Percentiles rank a stretch among this genome's conserved stretches.
These are phyloP conservation scores for Salix koriyanagi DNA, from an alignment of 345 rosid species.

Conservation along the genomic window DNA sequence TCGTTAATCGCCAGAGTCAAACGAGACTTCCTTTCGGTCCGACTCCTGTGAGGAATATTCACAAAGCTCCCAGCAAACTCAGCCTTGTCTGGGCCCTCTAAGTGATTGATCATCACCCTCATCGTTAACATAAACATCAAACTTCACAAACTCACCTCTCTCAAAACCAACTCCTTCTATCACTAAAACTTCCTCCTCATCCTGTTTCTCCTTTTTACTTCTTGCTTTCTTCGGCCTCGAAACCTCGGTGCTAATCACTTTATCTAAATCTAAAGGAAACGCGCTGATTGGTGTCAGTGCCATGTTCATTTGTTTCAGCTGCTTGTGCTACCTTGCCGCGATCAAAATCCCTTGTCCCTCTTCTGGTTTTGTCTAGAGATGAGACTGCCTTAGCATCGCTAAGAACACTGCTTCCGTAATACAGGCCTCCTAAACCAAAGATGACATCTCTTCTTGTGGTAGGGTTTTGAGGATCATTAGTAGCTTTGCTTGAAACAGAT, in stretches of 20 bases:
- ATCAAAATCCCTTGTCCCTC: background rate
- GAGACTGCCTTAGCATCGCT: background rate
- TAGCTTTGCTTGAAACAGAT: background rate
- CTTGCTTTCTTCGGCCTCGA: conserved; percentile 12
- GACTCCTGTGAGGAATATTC: conserved; percentile 47
- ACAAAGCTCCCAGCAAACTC: conserved; percentile 62
- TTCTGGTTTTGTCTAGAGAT: background rate
- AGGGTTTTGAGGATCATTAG: background rate
- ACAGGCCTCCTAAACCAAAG: background rate
- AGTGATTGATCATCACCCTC: conserved; percentile 28
- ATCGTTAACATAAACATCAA: conserved; percentile 51
- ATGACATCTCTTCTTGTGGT: background rate
- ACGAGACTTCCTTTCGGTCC: conserved; percentile 34
- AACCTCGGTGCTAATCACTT: conserved; percentile 9
- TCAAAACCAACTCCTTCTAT: conserved; percentile 45
- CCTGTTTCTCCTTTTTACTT: conserved; percentile 15
- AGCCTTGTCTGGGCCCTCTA: conserved; percentile 34
- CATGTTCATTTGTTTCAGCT: background rate
- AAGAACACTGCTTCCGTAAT: background rate
- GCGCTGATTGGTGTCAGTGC: background rate
- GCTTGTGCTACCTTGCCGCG: background rate
- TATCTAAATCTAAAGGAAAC: conserved; percentile 9
- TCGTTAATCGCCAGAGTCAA: conserved; percentile 46
- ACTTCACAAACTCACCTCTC: conserved; percentile 33
- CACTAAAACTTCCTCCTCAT: conserved; percentile 36